Conservation (phyloP, 257 asterid genomes). For the Solanum chiquidenum region DNA sequence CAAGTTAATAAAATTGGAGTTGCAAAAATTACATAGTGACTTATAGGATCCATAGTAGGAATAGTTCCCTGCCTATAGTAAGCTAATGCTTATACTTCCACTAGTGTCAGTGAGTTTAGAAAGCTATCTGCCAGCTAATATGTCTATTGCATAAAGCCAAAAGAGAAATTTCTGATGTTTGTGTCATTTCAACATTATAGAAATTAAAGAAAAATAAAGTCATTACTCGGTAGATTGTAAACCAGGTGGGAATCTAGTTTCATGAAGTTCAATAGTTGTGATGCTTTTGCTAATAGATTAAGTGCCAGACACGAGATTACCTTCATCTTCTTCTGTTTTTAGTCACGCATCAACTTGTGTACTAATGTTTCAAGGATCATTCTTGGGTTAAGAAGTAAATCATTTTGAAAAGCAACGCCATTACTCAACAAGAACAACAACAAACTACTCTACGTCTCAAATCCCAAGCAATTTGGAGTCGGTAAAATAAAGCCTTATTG, state of each 20-base stretch:
- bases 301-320: background rate
- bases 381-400: background rate
- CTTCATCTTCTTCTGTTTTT: background rate
- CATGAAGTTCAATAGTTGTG: background rate
- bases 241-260: background rate
- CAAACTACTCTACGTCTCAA: background rate
- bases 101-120: background rate
- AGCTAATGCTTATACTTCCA: background rate
- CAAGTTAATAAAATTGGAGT: background rate
- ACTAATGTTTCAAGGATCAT: background rate
- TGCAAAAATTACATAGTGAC: background rate
- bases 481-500: background rate
- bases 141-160: background rate
- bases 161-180: background rate
- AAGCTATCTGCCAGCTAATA: background rate
- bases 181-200: background rate
- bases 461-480: background rate
- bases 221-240: background rate
- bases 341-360: background rate
- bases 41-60: background rate
- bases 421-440: background rate
- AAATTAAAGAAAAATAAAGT: background rate
- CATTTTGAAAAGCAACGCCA: background rate
- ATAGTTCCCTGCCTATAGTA: background rate
- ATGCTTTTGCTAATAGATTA: background rate